These are phyloP conservation scores for Boechera retrofracta DNA, from an alignment of 345 rosid species.

Conservation along the genomic window DNA sequence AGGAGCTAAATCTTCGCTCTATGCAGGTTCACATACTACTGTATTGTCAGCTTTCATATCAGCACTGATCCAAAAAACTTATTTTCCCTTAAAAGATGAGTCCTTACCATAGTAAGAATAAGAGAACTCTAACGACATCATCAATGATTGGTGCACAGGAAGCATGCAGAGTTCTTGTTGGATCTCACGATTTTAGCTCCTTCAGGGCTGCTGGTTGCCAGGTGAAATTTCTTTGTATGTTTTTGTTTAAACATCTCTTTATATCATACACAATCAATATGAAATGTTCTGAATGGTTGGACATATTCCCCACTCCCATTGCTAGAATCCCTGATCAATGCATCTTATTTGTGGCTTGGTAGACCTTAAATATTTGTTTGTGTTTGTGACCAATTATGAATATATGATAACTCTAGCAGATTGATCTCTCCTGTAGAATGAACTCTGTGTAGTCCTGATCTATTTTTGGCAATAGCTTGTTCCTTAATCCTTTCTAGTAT, in stretches of 20 bases:
- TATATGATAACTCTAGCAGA: constrained; percentile 2
- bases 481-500: constrained; percentile 2
- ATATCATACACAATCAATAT: constrained; percentile 22
- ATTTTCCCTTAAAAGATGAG: not conserved
- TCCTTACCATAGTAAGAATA: not conserved
- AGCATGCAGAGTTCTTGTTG: constrained; percentile 90
- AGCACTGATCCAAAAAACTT: not conserved
- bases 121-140: not conserved
- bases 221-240: constrained; percentile 50
- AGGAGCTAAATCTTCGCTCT: constrained; percentile 66
- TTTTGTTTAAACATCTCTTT: constrained; percentile 2
- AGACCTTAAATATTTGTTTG: not conserved
- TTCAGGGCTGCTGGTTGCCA: constrained; percentile 94
- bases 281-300: constrained; percentile 5
- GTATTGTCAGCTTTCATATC: constrained; percentile 20
- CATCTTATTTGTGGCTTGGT: constrained; percentile 12
- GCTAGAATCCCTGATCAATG: not conserved
- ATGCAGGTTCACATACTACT: constrained; percentile 71
- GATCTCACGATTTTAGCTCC: constrained; percentile 92
- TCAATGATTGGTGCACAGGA: constrained; percentile 59
- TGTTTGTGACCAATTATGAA: not conserved
- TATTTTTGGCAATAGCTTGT: not conserved
- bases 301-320: not conserved
- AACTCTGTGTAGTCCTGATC: not conserved
- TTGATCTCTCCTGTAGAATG: not conserved